Conservation (phyloP, 1,139 yeast species). For the Arxiozyma heterogenica region DNA sequence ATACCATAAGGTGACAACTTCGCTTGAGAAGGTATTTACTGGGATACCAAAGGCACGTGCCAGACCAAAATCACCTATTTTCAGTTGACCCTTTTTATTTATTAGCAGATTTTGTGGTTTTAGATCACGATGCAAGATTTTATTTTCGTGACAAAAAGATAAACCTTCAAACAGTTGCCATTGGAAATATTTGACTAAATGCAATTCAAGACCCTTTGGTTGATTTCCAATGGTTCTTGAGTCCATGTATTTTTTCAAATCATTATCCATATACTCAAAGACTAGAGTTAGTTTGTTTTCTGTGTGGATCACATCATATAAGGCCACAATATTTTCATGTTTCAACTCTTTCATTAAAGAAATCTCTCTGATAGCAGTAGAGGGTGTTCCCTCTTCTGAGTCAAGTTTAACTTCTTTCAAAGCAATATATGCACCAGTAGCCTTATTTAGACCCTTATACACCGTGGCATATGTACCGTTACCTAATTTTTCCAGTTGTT, state of each 20-base stretch:
- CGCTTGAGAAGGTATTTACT: constrained; percentile 92
- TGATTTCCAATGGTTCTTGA: constrained; percentile 31
- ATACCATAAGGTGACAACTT: constrained; percentile 96
- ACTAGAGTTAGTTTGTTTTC: constrained; percentile 91
- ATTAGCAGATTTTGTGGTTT: constrained; percentile 92
- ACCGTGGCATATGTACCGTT: constrained; percentile 99
- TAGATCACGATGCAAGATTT: constrained; percentile 89
- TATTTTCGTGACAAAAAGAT: constrained; percentile 88
- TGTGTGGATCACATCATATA: constrained; percentile 93
- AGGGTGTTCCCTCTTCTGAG: constrained; percentile 96
- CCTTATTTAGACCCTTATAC: constrained; percentile 85
- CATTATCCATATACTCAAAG: constrained; percentile 90
- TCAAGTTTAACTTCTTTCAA: constrained; percentile 89
- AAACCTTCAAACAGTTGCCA: constrained; percentile 86
- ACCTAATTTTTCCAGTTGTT: constrained; percentile 74
- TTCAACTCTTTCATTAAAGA: constrained; percentile 93
- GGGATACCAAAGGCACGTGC: constrained; percentile 99
- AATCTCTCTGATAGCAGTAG: constrained; percentile 94
- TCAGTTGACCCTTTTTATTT: constrained; percentile 79
- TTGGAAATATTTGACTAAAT: constrained; percentile 84
- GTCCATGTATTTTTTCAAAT: constrained; percentile 91
- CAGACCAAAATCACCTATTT: constrained; percentile 93
- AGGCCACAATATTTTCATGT: constrained; percentile 85
- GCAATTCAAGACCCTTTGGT: constrained; percentile 41
- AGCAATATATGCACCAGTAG: constrained; percentile 90